phyloP scores from a whole-genome alignment of 768 basidiomycete genomes.

The Leccinellum rugosiceps region DNA sequence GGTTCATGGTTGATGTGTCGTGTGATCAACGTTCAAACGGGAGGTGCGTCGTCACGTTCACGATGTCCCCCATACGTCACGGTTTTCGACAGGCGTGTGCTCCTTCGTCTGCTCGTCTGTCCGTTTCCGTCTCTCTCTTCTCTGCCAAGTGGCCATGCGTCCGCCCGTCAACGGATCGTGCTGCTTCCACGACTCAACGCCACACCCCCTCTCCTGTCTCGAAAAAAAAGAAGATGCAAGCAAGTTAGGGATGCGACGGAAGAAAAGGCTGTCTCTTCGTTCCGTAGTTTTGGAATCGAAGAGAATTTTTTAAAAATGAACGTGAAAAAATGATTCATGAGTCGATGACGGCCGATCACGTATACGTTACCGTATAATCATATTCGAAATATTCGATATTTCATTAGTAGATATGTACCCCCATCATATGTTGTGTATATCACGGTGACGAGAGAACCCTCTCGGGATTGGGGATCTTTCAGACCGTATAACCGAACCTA shows the following conservation, averaged over 20 bases:
- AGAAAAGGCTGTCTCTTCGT: not conserved
- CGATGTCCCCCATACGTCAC: not conserved
- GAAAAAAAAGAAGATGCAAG: no score
- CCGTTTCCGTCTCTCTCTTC: not conserved
- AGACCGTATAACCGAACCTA: not conserved
- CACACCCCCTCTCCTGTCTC: not conserved
- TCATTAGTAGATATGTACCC: no score
- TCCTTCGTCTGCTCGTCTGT: not conserved
- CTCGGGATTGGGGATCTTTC: no score
- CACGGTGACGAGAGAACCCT: no score
- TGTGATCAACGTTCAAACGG: not conserved
- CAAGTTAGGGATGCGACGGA: not conserved
- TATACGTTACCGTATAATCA: not conserved
- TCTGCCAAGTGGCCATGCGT: not conserved
- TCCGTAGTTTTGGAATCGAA: not conserved
- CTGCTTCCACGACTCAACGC: slow-evolving; percentile 8
- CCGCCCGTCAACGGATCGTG: not conserved
- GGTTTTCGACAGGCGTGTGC: not conserved
- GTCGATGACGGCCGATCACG: not conserved
- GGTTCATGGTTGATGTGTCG: not conserved
- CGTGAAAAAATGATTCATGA: not conserved
- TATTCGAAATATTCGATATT: no score
- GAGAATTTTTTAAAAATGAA: not conserved
- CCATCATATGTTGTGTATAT: no score
- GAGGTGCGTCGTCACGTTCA: not conserved